Base-by-base conservation (phyloP, 257 asterid genomes). In the Primulina eburnea region DNA sequence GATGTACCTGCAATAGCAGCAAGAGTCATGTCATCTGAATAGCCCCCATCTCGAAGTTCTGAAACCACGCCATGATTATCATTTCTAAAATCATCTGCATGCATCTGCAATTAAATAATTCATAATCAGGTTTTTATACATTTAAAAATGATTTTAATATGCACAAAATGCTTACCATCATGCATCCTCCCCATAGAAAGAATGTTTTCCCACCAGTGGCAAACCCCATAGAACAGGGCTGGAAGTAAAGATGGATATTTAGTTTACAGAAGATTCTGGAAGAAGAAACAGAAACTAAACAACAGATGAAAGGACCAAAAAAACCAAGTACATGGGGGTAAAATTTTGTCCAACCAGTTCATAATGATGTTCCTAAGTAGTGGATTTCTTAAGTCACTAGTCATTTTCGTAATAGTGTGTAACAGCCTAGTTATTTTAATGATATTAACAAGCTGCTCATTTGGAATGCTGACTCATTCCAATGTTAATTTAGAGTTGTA, bases 201-300 rank as follows among this genome's bases (percentile, higher is more conserved):
- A 91, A 94, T 52, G 99, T 94, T 81, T 73, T 89, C 66, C 99
- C 99, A 68, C 97, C 99, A 74, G 99, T 94, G 60, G 99, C 99
- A 79, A 94, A 94, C 78, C 99, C 99, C 99, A 94, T 94, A 4
- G 99, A 94, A 80, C 99, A 94, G 47, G 99, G 99, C 99, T 94
- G 81, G 47, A 70, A 72, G 78, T 9, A 73, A 28, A 71, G 57
- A 58, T 18, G 33, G 72, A 66, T 59, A 38, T 76, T 64, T 40
- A 69, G 53, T 17, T 70, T n/a, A 40, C 57, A 75, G 40, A 70
- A 66, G 68, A 68, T 74, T 62, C 55, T 59, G 30, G 40, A 17
- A 35, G 29, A 62, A 71, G 60, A 77, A 76, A 67, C 72, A 71
- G 60, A 78, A 76, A 67, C 73, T 56, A 76, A 26, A 58, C 32